phyloP scores from a whole-genome alignment of 2,329 filamentous ascomycete genomes.

The Mycocentrospora acerina region DNA sequence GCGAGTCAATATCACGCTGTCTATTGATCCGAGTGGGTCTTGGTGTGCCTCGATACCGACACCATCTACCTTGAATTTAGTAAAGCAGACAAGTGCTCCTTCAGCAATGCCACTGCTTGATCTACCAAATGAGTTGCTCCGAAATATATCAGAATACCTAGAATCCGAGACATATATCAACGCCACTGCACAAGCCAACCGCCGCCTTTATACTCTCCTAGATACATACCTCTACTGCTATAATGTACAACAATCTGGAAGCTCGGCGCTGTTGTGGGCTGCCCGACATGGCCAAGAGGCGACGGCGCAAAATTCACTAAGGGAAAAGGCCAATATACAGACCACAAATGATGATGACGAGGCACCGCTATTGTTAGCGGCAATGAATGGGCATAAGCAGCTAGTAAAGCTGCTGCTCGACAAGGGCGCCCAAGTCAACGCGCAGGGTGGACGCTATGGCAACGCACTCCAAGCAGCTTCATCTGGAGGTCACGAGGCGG shows the following conservation, averaged over 20 bases:
- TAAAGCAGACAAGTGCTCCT: no score
- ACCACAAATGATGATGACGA: neutral
- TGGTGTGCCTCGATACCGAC: no score
- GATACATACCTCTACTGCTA: conserved; percentile 1
- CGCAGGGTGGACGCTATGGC: no score
- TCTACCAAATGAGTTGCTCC: conserved; percentile 3
- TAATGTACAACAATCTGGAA: conserved; percentile 1
- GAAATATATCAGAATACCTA: neutral
- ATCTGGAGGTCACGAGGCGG: no score
- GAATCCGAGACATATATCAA: conserved; percentile 4
- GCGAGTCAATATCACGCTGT: no score
- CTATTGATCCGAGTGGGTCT: no score
- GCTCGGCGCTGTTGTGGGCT: conserved; percentile 5
- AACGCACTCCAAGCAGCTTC: no score
- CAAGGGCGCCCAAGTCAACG: conserved; percentile 3
- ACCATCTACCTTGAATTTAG: no score
- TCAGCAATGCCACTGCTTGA: conserved; percentile 1
- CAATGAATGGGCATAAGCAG: conserved; percentile 9
- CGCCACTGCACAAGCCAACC: conserved; percentile 3
- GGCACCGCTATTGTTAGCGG: conserved; percentile 3
- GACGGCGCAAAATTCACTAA: conserved; percentile 3
- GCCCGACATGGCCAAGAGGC: conserved; percentile 2
- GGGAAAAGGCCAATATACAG: conserved; percentile 1
- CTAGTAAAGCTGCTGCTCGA: conserved; percentile 4
- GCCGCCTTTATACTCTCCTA: conserved; percentile 1